These are phyloP conservation scores for Escovopsis sp. DNA, from an alignment of 2,329 filamentous ascomycete genomes.

Conservation along the genomic window DNA sequence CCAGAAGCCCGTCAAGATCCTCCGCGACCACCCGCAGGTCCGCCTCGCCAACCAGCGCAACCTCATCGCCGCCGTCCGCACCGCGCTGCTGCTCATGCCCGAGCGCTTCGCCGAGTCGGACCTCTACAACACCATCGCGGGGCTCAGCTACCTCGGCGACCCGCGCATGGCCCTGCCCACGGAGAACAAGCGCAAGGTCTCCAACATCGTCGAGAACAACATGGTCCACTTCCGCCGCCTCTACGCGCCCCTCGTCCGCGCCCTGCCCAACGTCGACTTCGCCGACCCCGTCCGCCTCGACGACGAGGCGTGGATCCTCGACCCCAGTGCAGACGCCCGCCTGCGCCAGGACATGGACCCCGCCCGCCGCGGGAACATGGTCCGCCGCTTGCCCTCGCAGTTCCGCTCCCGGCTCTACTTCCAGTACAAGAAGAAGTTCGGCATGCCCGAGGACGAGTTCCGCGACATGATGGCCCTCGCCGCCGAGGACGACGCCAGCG, in stretches of 20 bases:
- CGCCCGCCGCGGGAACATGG: slow-evolving; percentile 85
- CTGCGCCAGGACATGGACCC: slow-evolving; percentile 89
- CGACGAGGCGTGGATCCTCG: slow-evolving; percentile 25
- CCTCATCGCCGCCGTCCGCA: slow-evolving; percentile 78
- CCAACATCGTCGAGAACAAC: slow-evolving; percentile 88
- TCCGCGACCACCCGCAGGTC: slow-evolving; percentile 83
- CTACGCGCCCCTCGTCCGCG: slow-evolving; percentile 79
- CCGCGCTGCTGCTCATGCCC: slow-evolving; percentile 75
- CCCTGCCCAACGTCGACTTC: slow-evolving; percentile 77
- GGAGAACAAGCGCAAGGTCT: slow-evolving; percentile 83
- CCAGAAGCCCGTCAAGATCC: slow-evolving; percentile 95
- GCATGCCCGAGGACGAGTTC: slow-evolving; percentile 73
- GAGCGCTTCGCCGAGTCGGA: slow-evolving; percentile 73
- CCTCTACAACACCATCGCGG: slow-evolving; percentile 80
- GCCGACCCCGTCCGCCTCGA: slow-evolving; percentile 34
- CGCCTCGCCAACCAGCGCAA: slow-evolving; percentile 94
- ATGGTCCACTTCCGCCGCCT: slow-evolving; percentile 81
- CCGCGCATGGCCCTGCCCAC: slow-evolving; percentile 86
- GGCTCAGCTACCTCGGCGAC: slow-evolving; percentile 87
- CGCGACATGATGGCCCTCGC: slow-evolving; percentile 68
- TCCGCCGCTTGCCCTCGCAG: slow-evolving; percentile 69
- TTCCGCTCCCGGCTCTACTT: slow-evolving; percentile 90
- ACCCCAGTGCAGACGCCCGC: slow-evolving; percentile 43
- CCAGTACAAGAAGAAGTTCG: slow-evolving; percentile 81
- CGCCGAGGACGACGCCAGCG: slow-evolving; percentile 47